A percentile compares a stretch with the other conserved stretches of the same genome.
These are phyloP conservation scores for Thymus mandschuricus DNA, from an alignment of 257 asterid genomes.

Conservation along the genomic window DNA sequence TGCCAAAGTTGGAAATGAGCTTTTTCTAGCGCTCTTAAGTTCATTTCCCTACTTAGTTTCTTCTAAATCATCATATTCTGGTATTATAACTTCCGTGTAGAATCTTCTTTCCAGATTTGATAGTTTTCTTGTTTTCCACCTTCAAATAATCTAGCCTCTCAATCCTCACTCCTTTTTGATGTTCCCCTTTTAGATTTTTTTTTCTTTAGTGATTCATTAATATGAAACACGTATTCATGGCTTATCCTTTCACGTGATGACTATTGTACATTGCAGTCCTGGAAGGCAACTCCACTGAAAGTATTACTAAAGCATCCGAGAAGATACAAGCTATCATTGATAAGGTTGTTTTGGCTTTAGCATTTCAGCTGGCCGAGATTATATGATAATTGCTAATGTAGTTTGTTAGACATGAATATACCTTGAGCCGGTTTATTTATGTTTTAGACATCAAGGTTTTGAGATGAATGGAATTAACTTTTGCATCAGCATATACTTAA, in stretches of 20 bases:
- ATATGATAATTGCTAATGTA: background rate
- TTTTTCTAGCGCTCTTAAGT: constrained; percentile 1
- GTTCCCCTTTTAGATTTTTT: constrained; percentile 6
- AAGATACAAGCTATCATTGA: constrained; percentile 58
- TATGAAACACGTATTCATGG: constrained; percentile 19
- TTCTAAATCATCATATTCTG: constrained; percentile 19
- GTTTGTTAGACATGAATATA: constrained; percentile 16
- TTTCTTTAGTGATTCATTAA: constrained; percentile 3
- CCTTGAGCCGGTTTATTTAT: background rate
- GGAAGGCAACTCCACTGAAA: constrained; percentile 79
- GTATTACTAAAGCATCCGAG: constrained; percentile 69
- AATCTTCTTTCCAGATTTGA: background rate
- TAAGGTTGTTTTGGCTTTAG: constrained; percentile 52
- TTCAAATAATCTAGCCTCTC: constrained; percentile 12
- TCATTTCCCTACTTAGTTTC: constrained; percentile 8
- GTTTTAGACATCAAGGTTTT: background rate
- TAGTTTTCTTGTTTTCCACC: background rate
- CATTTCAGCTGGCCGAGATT: constrained; percentile 1
- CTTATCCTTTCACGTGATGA: constrained; percentile 15
- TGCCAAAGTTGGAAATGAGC: background rate
- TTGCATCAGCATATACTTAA: constrained; percentile 1
- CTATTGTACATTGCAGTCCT: constrained; percentile 57
- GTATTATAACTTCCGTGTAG: background rate
- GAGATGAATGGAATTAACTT: constrained; percentile 11
- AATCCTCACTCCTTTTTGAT: background rate